Evolutionary conservation across 176 grass and related monocot genomes (phyloP).

Genomic region (Oropetium thomaeum): DNA sequence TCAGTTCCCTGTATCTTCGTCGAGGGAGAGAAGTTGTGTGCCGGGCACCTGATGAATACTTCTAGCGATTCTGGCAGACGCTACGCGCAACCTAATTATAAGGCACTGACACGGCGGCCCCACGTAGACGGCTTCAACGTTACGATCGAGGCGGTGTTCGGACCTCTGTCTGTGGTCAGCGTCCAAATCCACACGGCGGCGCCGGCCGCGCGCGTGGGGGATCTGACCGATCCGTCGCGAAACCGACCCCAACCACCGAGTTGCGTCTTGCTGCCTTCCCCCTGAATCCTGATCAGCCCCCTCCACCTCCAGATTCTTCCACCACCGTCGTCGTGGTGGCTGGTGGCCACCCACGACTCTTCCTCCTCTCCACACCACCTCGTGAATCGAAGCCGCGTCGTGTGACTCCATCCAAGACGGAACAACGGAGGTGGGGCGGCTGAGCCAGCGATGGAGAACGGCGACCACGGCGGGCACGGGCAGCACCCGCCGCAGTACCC

Average conservation of each 20-base stretch:
- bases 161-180: slow-evolving; percentile 18
- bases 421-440: background rate
- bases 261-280: background rate
- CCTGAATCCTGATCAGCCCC: too few relatives aligned
- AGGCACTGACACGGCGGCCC: background rate
- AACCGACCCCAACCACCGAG: background rate
- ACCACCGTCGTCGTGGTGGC: too few relatives aligned
- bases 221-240: background rate
- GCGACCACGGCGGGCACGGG: slow-evolving; percentile 20
- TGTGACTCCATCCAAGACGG: background rate
- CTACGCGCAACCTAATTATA: background rate
- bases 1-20: too few relatives aligned
- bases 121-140: background rate
- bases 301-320: background rate
- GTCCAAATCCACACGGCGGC: background rate
- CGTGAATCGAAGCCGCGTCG: background rate
- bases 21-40: too few relatives aligned
- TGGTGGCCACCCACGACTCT: slow-evolving; percentile 29
- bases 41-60: too few relatives aligned
- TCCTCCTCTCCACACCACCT: background rate
- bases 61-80: too few relatives aligned
- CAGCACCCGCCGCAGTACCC: slow-evolving; percentile 36
- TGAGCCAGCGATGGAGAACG: slow-evolving; percentile 35
- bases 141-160: slow-evolving; percentile 13
- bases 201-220: background rate